Conservation (phyloP, 495 filamentous ascomycete genomes). For the Penicillium egyptiacum region DNA sequence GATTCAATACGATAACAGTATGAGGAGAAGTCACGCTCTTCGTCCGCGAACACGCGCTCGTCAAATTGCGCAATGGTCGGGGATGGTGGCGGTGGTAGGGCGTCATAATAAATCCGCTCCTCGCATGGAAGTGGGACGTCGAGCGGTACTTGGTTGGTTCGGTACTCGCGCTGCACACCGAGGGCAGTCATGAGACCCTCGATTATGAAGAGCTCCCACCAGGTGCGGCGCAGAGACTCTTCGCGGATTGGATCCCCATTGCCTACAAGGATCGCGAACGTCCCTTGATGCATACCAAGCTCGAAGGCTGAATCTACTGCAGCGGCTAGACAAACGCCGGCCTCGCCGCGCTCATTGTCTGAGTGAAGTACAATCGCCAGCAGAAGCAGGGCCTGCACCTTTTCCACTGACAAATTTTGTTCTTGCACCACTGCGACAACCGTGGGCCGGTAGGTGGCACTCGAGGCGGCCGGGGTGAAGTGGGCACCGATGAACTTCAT, state of each 20-base stretch:
- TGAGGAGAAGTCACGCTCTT: conserved; percentile 49
- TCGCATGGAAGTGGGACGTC: conserved; percentile 48
- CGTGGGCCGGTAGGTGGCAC: conserved; percentile 42
- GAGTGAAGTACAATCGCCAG: conserved; percentile 77
- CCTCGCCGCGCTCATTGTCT: conserved; percentile 64
- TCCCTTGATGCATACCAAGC: conserved; percentile 66
- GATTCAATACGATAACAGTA: conserved; percentile 58
- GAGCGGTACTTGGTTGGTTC: conserved; percentile 36
- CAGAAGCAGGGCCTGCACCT: conserved; percentile 75
- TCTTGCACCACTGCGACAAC: conserved; percentile 38
- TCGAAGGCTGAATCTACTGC: conserved; percentile 72
- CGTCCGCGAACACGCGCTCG: conserved; percentile 46
- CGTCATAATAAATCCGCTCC: conserved; percentile 49
- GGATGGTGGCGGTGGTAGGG: conserved; percentile 36
- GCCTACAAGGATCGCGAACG: conserved; percentile 48
- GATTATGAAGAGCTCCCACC: conserved; percentile 87
- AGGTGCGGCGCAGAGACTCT: conserved; percentile 81
- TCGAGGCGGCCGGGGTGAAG: conserved; percentile 42
- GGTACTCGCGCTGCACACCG: conserved; percentile 38
- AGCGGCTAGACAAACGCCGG: conserved; percentile 62
- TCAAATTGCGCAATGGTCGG: conserved; percentile 48
- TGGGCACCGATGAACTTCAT: conserved; percentile 50
- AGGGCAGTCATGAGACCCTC: conserved; percentile 59
- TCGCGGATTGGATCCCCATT: conserved; percentile 56
- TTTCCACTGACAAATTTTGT: conserved; percentile 39